Conservation (phyloP, 352 stramenopile genomes). For the Lagenidium sp. region DNA sequence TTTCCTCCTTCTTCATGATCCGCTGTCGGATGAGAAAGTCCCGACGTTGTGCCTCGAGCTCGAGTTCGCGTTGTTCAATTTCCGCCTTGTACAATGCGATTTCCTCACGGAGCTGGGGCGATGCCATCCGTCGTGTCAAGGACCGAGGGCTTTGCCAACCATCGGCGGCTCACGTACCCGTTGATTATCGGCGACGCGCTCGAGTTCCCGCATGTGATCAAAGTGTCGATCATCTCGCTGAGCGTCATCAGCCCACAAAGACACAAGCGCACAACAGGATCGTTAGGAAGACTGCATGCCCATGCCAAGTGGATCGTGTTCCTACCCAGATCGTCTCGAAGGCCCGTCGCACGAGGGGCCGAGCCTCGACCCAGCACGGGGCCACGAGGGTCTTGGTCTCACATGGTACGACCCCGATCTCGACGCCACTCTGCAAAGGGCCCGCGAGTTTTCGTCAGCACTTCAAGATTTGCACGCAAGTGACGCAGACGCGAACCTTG, state of each 20-base stretch:
- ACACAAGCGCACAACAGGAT: too few relatives aligned
- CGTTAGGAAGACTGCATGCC: too few relatives aligned
- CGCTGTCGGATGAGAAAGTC: conserved; percentile 42
- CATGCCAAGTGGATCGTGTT: too few relatives aligned
- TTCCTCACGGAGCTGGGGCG: conserved; percentile 40
- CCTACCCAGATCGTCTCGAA: conserved; percentile 60
- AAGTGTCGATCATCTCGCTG: conserved; percentile 58
- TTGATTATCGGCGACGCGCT: conserved; percentile 48
- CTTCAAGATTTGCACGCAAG: too few relatives aligned
- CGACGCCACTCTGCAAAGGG: conserved; percentile 30
- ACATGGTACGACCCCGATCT: conserved; percentile 65
- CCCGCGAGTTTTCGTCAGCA: not conserved
- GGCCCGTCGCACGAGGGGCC: conserved; percentile 41
- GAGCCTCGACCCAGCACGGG: conserved; percentile 56
- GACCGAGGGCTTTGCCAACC: too few relatives aligned
- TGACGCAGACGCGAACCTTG: too few relatives aligned
- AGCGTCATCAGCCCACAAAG: not conserved
- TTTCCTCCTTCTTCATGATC: conserved; percentile 34
- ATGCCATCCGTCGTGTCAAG: too few relatives aligned
- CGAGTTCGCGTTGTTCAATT: conserved; percentile 28
- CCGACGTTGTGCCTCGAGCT: conserved; percentile 19
- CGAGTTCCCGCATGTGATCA: conserved; percentile 40
- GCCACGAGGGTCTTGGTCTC: conserved; percentile 33
- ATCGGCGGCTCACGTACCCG: too few relatives aligned
- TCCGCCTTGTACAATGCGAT: conserved; percentile 50